Evolutionary conservation across 768 basidiomycete genomes (phyloP).

Genomic region (Naganishia antarctica): DNA sequence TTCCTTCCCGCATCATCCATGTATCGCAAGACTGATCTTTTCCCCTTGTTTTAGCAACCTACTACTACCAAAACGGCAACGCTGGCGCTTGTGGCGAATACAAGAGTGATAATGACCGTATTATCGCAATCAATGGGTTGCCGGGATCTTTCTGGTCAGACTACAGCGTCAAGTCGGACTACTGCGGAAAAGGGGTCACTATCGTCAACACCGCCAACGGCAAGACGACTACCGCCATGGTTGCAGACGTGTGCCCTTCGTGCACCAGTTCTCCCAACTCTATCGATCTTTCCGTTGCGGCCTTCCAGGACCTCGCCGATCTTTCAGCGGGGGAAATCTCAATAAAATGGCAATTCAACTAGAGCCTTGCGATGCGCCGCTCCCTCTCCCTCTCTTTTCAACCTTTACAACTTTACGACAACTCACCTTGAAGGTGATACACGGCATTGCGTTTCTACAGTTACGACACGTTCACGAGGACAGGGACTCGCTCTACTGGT

Average conservation of each 20-base stretch:
- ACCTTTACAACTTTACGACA: background rate
- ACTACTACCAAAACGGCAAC: conserved; percentile 64
- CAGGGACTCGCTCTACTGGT: too few species aligned
- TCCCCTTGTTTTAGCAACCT: conserved; percentile 51
- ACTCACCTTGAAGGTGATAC: background rate
- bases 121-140: conserved; percentile 54
- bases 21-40: conserved; percentile 27
- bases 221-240: conserved; percentile 58
- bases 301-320: conserved; percentile 54
- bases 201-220: conserved; percentile 63
- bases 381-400: background rate
- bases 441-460: background rate
- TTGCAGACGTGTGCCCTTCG: conserved; percentile 81
- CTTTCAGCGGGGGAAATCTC: background rate
- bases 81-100: conserved; percentile 73
- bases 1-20: too few species aligned
- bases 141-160: conserved; percentile 43
- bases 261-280: conserved; percentile 60
- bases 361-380: background rate
- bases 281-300: conserved; percentile 56
- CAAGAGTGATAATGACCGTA: conserved; percentile 55
- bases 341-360: too few species aligned
- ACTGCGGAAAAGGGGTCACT: conserved; percentile 59
- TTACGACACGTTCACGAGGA: background rate
- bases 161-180: conserved; percentile 55